Evolutionary conservation across 2,329 filamentous ascomycete species (phyloP), one percentile per base, ranked within the genome.

Genomic region (Passalora sequoiae): DNA sequence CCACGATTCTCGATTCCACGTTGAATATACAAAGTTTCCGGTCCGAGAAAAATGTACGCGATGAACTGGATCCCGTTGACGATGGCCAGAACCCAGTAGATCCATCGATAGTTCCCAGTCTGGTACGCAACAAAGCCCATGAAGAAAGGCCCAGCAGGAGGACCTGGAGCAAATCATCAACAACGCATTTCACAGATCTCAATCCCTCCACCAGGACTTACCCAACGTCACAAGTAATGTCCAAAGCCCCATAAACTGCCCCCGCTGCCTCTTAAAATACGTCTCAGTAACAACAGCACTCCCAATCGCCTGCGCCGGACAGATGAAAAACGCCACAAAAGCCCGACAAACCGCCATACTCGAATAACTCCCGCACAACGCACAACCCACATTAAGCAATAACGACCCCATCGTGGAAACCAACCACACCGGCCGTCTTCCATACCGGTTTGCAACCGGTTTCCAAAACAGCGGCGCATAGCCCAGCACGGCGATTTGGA

Each of bases 41-140:
- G 71, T 1, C 72, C 71, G 17, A 78, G 52, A 57, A 79, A 73
- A 43, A 79, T 57, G 57, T 80, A 80, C 15, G 75, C 57, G 38
- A 80, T 59, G 48, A 81, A 70, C 50, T 81, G 77, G 4, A 68
- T 69, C 37, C 67, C 74, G 44, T 81, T 80, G 53, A 71, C 69
- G 29, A 80, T 79, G 1, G 75, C 74, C 16, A 79, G 61, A 16
- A 73, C 69, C 69, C 72, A 80, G 58, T 75, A 80, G 19, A 79
- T 77, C 76, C 77, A 80, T 12, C 72, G 67, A 43, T 75, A 80
- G 35, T 57, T 44, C 0, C 73, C 71, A 10, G 73, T 70, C 7
- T 72, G 67, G 43, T 73, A 63, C 1, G 72, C 68, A 0, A 79
- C 75, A 43, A 69, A 69, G 3, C 67, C 67, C 53, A 59, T 58